A percentile compares a stretch with the other conserved stretches of the same genome.
Conservation (phyloP, 2,329 filamentous ascomycete species). For the Dothistroma pini region DNA sequence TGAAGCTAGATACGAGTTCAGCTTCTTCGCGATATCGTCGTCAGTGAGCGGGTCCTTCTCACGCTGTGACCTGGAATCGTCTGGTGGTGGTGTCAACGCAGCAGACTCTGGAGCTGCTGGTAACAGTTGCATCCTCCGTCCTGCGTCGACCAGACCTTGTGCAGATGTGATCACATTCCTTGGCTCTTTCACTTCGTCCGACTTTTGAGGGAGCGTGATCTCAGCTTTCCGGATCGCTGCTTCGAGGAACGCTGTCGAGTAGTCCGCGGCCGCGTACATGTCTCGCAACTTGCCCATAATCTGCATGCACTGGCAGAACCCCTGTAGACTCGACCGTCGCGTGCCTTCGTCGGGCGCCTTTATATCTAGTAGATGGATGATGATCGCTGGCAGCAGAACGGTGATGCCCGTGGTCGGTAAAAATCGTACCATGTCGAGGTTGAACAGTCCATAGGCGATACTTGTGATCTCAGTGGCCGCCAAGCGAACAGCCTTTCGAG, state of each 20-base stretch:
- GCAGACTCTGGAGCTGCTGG: constrained; percentile 17
- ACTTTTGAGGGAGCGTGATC: constrained; percentile 59
- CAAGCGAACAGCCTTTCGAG: constrained; percentile 75
- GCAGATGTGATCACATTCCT: constrained; percentile 39
- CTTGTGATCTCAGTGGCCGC: constrained; percentile 82
- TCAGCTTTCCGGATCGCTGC: constrained; percentile 84
- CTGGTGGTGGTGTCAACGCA: constrained; percentile 33
- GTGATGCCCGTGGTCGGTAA: constrained; percentile 89
- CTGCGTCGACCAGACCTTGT: constrained; percentile 47
- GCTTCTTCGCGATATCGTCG: constrained; percentile 45
- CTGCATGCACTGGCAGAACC: constrained; percentile 88
- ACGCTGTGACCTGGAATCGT: constrained; percentile 11
- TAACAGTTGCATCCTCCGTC: constrained; percentile 39
- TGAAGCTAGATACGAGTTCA: constrained; percentile 50
- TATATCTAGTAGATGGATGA: constrained; percentile 89
- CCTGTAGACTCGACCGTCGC: constrained; percentile 68
- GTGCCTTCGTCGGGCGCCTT: constrained; percentile 73
- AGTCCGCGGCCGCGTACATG: constrained; percentile 91
- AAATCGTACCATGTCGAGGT: constrained; percentile 68
- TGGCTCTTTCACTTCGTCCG: constrained; percentile 31
- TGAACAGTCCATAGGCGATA: constrained; percentile 74
- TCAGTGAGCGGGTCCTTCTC: constrained; percentile 35
- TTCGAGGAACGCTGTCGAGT: constrained; percentile 91
- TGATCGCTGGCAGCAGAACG: constrained; percentile 85
- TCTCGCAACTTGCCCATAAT: constrained; percentile 85